Conservation (phyloP, 1,284 basidiomycete genomes). For the Afroboletus lepidellus region DNA sequence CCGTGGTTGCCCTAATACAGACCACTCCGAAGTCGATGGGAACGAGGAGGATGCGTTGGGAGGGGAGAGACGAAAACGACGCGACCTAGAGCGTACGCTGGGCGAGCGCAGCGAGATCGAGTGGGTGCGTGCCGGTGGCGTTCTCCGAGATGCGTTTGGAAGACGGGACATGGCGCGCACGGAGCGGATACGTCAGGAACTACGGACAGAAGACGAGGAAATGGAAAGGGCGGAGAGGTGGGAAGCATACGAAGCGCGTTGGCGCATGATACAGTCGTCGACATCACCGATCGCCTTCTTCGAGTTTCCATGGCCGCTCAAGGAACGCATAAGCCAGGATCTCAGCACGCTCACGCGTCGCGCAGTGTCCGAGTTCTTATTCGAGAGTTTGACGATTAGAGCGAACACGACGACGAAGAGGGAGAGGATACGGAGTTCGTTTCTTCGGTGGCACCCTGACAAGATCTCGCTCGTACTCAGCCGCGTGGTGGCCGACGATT, state of each 20-base stretch:
- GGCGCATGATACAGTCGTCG: slow-evolving; percentile 39
- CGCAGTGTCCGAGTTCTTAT: slow-evolving; percentile 53
- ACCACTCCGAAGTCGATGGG: neutral
- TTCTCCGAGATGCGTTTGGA: slow-evolving; percentile 50
- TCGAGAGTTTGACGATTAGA: slow-evolving; percentile 45
- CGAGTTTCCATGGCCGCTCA: slow-evolving; percentile 63
- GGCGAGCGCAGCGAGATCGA: slow-evolving; percentile 47
- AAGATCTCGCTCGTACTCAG: slow-evolving; percentile 54
- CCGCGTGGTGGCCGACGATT: slow-evolving; percentile 51
- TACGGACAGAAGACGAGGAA: slow-evolving; percentile 25
- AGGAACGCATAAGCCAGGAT: slow-evolving; percentile 27
- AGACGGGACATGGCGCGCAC: slow-evolving; percentile 51
- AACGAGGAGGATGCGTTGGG: slow-evolving; percentile 8
- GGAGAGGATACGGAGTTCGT: slow-evolving; percentile 55
- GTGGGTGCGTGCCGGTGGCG: slow-evolving; percentile 58
- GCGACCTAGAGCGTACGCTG: slow-evolving; percentile 33
- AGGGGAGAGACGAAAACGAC: slow-evolving; percentile 21
- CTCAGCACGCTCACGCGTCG: slow-evolving; percentile 40
- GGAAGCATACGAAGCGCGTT: slow-evolving; percentile 50
- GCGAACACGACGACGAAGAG: slow-evolving; percentile 43
- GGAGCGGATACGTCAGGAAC: slow-evolving; percentile 26
- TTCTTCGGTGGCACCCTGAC: slow-evolving; percentile 75
- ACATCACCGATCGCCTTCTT: slow-evolving; percentile 33
- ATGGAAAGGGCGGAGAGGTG: slow-evolving; percentile 35
- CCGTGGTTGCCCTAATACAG: neutral